A percentile compares a stretch with the other conserved stretches of the same genome.
Conservation (phyloP, 192 early-diverging fungal species). For the Backusella tuberculispora region DNA sequence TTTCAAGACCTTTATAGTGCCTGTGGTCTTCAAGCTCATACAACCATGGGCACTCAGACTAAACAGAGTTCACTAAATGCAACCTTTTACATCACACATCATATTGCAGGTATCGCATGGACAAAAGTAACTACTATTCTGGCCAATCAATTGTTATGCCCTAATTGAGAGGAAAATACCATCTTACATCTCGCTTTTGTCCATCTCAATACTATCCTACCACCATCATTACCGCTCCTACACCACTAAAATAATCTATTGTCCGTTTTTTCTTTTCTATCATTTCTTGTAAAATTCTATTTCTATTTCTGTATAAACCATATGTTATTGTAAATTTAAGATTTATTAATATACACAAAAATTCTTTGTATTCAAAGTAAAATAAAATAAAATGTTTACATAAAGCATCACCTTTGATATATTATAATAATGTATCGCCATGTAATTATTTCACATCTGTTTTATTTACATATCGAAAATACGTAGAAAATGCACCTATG, state of each 20-base stretch:
- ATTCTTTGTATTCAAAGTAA: neutral
- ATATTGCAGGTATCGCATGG: slow-evolving; percentile 21
- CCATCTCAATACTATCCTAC: neutral
- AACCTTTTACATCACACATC: slow-evolving; percentile 12
- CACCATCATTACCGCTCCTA: neutral
- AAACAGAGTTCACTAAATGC: slow-evolving; percentile 13
- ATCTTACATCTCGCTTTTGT: neutral
- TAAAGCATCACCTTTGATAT: neutral
- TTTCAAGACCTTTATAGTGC: slow-evolving; percentile 34
- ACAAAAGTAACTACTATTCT: neutral
- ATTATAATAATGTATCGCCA: neutral
- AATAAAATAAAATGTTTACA: neutral
- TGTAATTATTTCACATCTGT: no score
- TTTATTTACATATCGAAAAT: no score
- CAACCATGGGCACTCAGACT: neutral
- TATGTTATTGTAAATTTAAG: slow-evolving; percentile 10
- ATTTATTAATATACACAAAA: slow-evolving; percentile 9
- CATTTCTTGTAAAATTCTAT: neutral
- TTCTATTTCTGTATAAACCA: slow-evolving; percentile 4
- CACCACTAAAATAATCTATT: neutral
- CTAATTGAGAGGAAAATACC: neutral
- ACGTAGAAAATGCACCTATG: no score
- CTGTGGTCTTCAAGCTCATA: slow-evolving; percentile 25
- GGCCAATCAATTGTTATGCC: neutral
- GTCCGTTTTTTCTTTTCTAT: neutral